Conservation (phyloP, 2,329 filamentous ascomycete species). For the Fusarium pseudoanthophilum region DNA sequence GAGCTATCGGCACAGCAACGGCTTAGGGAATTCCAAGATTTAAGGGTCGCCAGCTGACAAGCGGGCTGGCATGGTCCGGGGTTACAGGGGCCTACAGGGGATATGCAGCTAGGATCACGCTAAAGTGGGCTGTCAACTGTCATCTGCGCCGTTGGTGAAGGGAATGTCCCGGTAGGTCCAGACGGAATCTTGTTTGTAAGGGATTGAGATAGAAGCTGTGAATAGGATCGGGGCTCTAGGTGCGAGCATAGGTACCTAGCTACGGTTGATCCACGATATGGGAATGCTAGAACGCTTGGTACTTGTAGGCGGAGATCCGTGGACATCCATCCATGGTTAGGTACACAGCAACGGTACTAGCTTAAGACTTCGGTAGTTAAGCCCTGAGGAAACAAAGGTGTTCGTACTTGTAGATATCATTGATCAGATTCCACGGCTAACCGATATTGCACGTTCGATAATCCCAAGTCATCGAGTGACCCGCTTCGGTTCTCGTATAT, state of each 20-base stretch:
- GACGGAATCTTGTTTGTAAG: not conserved
- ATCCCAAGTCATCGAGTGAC: not conserved
- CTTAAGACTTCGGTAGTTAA: not conserved
- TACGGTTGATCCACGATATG: not conserved
- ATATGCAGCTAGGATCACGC: conserved; percentile 12
- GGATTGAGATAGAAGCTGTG: not conserved
- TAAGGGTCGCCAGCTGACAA: conserved; percentile 23
- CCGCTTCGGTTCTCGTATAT: not conserved
- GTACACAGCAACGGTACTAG: not conserved
- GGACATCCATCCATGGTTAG: not conserved
- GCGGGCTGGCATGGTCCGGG: conserved; percentile 10
- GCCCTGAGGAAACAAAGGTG: not conserved
- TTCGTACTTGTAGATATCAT: not conserved
- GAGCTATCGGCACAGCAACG: conserved; percentile 30
- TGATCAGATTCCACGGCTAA: not conserved
- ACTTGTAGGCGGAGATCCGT: not conserved
- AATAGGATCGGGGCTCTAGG: not conserved
- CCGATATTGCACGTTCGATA: not conserved
- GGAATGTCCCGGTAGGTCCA: conserved; percentile 8
- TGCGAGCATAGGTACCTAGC: not conserved
- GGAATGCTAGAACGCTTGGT: not conserved
- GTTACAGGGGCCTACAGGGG: conserved; percentile 18
- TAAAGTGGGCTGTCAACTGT: conserved; percentile 10
- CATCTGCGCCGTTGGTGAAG: conserved; percentile 6
- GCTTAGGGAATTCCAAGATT: conserved; percentile 17